Percentiles rank a stretch among this genome's conserved stretches.
These are phyloP conservation scores for Colletotrichum echinochloae DNA, from an alignment of 2,329 filamentous ascomycete genomes.

Conservation along the genomic window DNA sequence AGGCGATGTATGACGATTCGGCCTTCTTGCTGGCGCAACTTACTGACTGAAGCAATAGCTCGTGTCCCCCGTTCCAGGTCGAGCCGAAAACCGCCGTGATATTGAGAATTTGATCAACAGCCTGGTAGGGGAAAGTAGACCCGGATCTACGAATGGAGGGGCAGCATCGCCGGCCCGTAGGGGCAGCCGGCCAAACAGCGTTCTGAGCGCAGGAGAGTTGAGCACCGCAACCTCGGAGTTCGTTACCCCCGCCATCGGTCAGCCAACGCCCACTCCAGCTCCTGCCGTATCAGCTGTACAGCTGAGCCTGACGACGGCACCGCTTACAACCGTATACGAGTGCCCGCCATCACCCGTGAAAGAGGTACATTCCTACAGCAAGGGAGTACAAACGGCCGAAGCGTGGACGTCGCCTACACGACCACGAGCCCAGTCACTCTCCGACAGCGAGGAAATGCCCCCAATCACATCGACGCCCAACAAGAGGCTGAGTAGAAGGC, in stretches of 20 bases:
- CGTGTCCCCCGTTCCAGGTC: conserved; percentile 76
- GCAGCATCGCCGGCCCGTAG: conserved; percentile 74
- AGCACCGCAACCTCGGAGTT: conserved; percentile 79
- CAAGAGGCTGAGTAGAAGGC: conserved; percentile 83
- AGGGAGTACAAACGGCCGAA: conserved; percentile 91
- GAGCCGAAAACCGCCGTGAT: conserved; percentile 77
- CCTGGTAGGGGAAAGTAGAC: conserved; percentile 82
- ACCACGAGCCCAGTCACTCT: conserved; percentile 67
- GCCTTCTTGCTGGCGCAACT: conserved; percentile 20
- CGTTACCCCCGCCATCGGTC: conserved; percentile 59
- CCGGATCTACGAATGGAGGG: conserved; percentile 73
- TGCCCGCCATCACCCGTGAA: conserved; percentile 79
- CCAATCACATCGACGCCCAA: conserved; percentile 69
- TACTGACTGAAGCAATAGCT: conserved; percentile 49
- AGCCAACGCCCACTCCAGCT: conserved; percentile 49
- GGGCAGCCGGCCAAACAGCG: conserved; percentile 86
- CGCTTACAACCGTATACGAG: conserved; percentile 83
- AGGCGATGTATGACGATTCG: conserved; percentile 72
- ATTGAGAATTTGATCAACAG: conserved; percentile 89
- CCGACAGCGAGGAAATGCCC: conserved; percentile 71
- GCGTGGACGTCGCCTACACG: conserved; percentile 72
- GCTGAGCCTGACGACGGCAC: conserved; percentile 75
- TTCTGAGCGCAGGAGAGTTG: conserved; percentile 83
- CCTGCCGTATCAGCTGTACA: conserved; percentile 70
- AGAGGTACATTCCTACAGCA: conserved; percentile 96